These are phyloP conservation scores for Aspergillus ellipticus DNA, from an alignment of 495 filamentous ascomycete genomes.

Conservation along the genomic window DNA sequence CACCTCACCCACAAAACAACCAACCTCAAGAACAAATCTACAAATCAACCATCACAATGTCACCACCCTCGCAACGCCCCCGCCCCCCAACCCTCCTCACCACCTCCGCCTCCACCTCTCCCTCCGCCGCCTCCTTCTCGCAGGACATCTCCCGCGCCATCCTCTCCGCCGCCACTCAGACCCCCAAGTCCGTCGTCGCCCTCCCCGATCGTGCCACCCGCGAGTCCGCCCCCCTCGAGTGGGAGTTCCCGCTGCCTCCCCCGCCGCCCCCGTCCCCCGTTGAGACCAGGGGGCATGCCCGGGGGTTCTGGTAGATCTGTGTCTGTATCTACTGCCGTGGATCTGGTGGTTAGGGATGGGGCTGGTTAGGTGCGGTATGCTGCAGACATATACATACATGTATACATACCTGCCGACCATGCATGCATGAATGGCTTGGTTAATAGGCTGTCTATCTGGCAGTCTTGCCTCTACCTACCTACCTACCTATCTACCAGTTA, in stretches of 20 bases:
- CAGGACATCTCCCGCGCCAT: slow-evolving; percentile 44
- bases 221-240: slow-evolving; percentile 1
- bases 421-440: too few species aligned
- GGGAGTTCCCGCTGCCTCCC: slow-evolving; percentile 33
- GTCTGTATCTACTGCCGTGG: too few species aligned
- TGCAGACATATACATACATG: too few species aligned
- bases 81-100: slow-evolving; percentile 12
- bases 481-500: neutral
- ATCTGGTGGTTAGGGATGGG: too few species aligned
- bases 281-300: slow-evolving; percentile 19
- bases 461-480: too few species aligned
- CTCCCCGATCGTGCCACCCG: neutral
- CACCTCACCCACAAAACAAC: neutral
- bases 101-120: slow-evolving; percentile 19
- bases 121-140: slow-evolving; percentile 31
- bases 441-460: too few species aligned
- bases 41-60: neutral
- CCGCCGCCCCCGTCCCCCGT: slow-evolving; percentile 48
- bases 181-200: slow-evolving; percentile 28
- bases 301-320: neutral
- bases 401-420: too few species aligned
- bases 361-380: too few species aligned
- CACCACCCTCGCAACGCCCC: neutral
- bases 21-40: too few species aligned
- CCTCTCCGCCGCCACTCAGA: slow-evolving; percentile 29